Base-by-base conservation (phyloP, 2,329 filamentous ascomycete genomes). In the Hymenoscyphus albidus region DNA sequence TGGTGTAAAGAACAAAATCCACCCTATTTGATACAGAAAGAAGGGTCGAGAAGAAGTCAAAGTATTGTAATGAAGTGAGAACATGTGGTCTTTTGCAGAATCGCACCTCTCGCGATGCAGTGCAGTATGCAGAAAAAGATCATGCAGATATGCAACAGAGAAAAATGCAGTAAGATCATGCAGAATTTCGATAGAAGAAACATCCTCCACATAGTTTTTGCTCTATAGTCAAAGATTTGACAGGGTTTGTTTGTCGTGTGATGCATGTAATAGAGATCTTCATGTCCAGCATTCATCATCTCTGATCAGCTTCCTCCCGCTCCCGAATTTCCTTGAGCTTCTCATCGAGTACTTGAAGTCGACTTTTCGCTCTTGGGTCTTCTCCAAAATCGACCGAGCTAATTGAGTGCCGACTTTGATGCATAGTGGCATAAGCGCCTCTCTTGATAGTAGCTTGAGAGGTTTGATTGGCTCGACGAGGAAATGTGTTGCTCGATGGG, bases 381-480 rank as follows among this genome's bases (percentile, higher is more conserved):
- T 69, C 66, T 5, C 69, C 69, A 51, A 75, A 74, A 61, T 75
- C 74, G 27, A 73, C 71, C 9, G 72, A 74, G 38, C 74, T 72
- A 10, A 75, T 74, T 3, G 73, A 75, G 12, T 68, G 70, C 13
- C 70, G 71, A 38, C 77, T 74, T 68, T 83, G 81, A 68, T 86
- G 84, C 42, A 86, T 77, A 0, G 85, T 88, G 12, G 85, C 82
- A 73, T 85, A 87, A 1, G 83, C 80, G 78, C 64, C 81, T 75
- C 61, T 78, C 74, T 22, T 78, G 77, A 59, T 62, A 1, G 70
- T 69, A 13, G 68, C 61, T 3, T 64, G 63, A 0, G 61, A 59
- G 39, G 74, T 68, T 68, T 82, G 80, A 39, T 80, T 81, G 38
- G 83, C 74, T 51, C 86, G 81, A 64, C 83, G 84, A n/a, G 86